Conservation (phyloP, 352 stramenopile species). For the Phytophthora sansomeana region DNA sequence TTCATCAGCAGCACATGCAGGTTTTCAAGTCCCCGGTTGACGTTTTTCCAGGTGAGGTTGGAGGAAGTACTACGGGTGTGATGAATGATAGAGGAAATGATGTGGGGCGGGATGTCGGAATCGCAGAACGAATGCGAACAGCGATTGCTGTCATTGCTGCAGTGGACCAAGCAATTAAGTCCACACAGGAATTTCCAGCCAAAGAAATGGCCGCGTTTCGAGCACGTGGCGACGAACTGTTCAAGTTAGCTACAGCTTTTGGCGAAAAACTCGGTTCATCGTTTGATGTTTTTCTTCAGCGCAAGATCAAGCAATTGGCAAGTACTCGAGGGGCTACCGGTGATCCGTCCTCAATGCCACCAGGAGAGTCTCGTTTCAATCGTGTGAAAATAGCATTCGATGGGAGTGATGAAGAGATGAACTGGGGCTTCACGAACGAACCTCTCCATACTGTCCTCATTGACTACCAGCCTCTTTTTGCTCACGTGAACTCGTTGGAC, state of each 20-base stretch:
- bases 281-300: constrained; percentile 68
- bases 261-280: constrained; percentile 61
- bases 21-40: constrained; percentile 56
- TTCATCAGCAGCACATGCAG: constrained; percentile 62
- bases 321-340: constrained; percentile 7
- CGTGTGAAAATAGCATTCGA: not conserved
- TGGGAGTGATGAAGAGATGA: constrained; percentile 50
- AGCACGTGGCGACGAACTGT: constrained; percentile 60
- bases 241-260: constrained; percentile 49
- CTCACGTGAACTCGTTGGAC: constrained; percentile 54
- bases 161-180: constrained; percentile 66
- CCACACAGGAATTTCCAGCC: constrained; percentile 62
- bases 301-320: constrained; percentile 44
- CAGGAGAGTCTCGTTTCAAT: constrained; percentile 3
- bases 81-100: constrained; percentile 12
- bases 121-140: constrained; percentile 41
- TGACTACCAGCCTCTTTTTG: constrained; percentile 58
- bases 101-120: constrained; percentile 24
- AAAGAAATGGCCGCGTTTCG: constrained; percentile 74
- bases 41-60: constrained; percentile 58
- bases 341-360: constrained; percentile 29
- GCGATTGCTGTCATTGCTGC: constrained; percentile 53
- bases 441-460: constrained; percentile 52
- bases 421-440: constrained; percentile 77
- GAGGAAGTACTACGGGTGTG: constrained; percentile 10